Conservation (phyloP, 306 rosid genomes). For the Fragaria nilgerrensis region DNA sequence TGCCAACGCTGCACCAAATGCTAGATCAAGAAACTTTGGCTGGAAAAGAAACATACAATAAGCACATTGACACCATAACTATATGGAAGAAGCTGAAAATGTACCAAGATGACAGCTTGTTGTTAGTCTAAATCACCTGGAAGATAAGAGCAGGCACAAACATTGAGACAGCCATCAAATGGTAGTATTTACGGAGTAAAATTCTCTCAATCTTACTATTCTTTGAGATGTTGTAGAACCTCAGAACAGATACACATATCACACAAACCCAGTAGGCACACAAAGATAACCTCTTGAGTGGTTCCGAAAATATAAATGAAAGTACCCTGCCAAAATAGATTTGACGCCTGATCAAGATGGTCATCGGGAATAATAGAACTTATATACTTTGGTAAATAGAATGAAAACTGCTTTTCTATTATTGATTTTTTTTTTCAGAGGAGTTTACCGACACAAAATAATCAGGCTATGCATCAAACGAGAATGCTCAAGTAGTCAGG, state of each 20-base stretch:
- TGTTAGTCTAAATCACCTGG: conserved; percentile 62
- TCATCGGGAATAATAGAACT: conserved; percentile 1
- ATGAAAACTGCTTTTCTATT: not conserved
- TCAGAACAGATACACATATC: conserved; percentile 62
- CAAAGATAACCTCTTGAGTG: conserved; percentile 66
- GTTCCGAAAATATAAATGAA: conserved; percentile 82
- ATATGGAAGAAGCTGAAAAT: conserved; percentile 20
- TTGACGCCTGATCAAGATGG: conserved; percentile 18
- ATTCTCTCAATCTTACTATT: conserved; percentile 92
- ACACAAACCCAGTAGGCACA: conserved; percentile 76
- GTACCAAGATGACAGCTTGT: conserved; percentile 9
- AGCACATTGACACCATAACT: conserved; percentile 14
- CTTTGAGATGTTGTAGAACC: conserved; percentile 86
- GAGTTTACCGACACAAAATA: not conserved
- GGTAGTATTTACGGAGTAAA: conserved; percentile 93
- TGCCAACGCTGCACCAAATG: conserved; percentile 89
- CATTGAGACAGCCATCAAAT: conserved; percentile 92
- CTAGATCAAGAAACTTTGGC: conserved; percentile 88
- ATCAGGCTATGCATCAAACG: not conserved
- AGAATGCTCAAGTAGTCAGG: not conserved
- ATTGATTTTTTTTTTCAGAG: not conserved
- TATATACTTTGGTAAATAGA: not conserved
- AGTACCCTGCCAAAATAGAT: conserved; percentile 68
- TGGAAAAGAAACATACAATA: conserved; percentile 43
- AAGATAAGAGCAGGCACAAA: conserved; percentile 91